phyloP scores from a whole-genome alignment of 179 eudicot species.

The Silene vulgaris region DNA sequence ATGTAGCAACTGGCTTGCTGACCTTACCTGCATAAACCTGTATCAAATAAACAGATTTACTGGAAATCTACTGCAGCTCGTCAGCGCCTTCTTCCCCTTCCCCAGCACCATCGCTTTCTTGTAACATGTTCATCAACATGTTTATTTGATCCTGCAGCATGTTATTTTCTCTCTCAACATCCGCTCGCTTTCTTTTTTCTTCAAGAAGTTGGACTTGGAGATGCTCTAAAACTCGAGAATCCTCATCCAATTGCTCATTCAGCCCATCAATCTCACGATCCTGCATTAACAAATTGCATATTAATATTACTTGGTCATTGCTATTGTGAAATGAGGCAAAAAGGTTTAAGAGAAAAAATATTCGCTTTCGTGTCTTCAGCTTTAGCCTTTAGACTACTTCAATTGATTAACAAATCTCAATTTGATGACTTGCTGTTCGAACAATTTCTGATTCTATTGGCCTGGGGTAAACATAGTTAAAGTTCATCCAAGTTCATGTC shows the following conservation, averaged over 20 bases:
- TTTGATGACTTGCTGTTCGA: background rate
- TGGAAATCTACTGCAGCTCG: conserved; percentile 27
- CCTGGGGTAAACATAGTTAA: background rate
- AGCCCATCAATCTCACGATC: conserved; percentile 65
- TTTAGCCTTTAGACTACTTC: background rate
- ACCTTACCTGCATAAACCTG: conserved; percentile 19
- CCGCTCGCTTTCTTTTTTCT: conserved; percentile 78
- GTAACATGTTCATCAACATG: conserved; percentile 87
- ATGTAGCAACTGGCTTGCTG: conserved; percentile 7
- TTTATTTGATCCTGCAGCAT: conserved; percentile 75
- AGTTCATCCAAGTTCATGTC: background rate
- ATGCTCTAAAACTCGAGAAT: conserved; percentile 71
- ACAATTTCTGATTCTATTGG: background rate
- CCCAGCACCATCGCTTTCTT: conserved; percentile 50
- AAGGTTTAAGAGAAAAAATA: background rate
- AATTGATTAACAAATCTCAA: background rate
- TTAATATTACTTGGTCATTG: background rate
- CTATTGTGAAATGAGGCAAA: background rate
- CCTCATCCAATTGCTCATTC: conserved; percentile 81
- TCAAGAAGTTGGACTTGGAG: conserved; percentile 82
- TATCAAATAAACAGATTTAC: conserved; percentile 22
- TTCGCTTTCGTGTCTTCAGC: background rate
- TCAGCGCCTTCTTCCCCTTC: conserved; percentile 33
- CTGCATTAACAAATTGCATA: conserved; percentile 20
- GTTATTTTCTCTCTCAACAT: conserved; percentile 66